A percentile compares a stretch with the other conserved stretches of the same genome.
Evolutionary conservation across 2,329 filamentous ascomycete species (phyloP).

Genomic region (Phoma sp.): DNA sequence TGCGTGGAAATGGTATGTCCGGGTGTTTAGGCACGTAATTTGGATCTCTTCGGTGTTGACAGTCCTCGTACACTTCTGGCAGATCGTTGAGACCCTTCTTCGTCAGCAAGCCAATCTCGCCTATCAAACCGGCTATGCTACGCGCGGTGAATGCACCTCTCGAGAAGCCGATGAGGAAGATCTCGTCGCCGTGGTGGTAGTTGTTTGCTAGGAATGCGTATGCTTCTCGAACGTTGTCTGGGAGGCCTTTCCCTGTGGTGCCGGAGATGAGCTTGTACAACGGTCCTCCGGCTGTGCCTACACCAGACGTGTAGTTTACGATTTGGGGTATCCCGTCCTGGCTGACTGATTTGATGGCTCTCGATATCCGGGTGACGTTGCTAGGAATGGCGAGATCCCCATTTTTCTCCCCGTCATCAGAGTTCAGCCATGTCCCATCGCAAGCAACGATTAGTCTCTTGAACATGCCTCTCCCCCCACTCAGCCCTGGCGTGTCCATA

Average conservation of each 20-base stretch:
- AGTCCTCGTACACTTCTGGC: slow-evolving; percentile 57
- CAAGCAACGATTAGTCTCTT: slow-evolving; percentile 52
- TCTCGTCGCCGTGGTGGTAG: slow-evolving; percentile 59
- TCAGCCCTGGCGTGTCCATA: slow-evolving; percentile 42
- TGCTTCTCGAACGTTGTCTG: slow-evolving; percentile 57
- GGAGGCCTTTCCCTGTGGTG: slow-evolving; percentile 54
- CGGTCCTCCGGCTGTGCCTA: slow-evolving; percentile 55
- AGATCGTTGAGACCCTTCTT: slow-evolving; percentile 55
- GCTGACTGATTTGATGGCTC: slow-evolving; percentile 58
- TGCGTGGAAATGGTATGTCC: slow-evolving; percentile 56
- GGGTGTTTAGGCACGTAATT: slow-evolving; percentile 56
- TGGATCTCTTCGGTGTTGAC: slow-evolving; percentile 53
- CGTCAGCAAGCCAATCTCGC: slow-evolving; percentile 57
- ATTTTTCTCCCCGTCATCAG: slow-evolving; percentile 56
- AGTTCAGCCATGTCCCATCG: slow-evolving; percentile 59
- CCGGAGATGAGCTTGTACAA: slow-evolving; percentile 53
- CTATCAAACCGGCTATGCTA: slow-evolving; percentile 53
- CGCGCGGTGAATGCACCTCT: slow-evolving; percentile 57
- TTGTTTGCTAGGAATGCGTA: slow-evolving; percentile 63
- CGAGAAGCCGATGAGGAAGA: slow-evolving; percentile 58
- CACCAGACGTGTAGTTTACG: slow-evolving; percentile 59
- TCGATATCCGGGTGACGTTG: slow-evolving; percentile 59
- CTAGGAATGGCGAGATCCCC: slow-evolving; percentile 54
- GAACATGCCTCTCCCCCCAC: slow-evolving; percentile 48
- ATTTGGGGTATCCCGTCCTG: slow-evolving; percentile 59